Conservation (phyloP, 176 grass and related monocot genomes). For the Panicum miliaceum region DNA sequence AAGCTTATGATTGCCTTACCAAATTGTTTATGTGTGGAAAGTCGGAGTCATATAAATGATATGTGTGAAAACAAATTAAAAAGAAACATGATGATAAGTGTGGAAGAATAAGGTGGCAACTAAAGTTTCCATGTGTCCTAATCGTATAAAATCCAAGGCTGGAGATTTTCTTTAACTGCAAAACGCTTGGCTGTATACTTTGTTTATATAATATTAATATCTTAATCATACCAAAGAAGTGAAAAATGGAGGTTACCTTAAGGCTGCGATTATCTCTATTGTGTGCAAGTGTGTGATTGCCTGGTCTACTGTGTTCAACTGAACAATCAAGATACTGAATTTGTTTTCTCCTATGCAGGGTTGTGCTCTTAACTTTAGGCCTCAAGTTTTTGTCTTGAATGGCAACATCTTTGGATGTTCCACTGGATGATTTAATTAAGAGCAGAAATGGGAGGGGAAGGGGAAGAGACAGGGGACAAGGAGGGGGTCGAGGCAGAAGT, state of each 20-base stretch:
- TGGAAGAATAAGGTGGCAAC: neutral
- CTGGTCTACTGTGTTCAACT: neutral
- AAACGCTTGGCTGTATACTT: neutral
- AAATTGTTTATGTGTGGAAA: neutral
- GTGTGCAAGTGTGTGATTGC: neutral
- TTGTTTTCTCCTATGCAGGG: conserved; percentile 41
- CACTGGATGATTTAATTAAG: conserved; percentile 89
- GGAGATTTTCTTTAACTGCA: neutral
- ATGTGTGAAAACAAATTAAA: no score
- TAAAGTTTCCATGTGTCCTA: neutral
- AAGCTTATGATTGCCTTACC: neutral
- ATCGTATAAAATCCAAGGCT: conserved; percentile 7
- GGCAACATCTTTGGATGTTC: conserved; percentile 70
- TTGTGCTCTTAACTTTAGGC: conserved; percentile 29
- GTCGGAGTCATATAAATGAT: no score
- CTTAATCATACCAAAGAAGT: conserved; percentile 1
- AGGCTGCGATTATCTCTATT: neutral
- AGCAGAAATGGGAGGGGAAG: conserved; percentile 72
- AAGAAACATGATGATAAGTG: neutral
- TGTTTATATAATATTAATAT: neutral
- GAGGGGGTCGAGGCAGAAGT: conserved; percentile 51
- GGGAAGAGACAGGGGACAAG: conserved; percentile 65
- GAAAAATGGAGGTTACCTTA: neutral
- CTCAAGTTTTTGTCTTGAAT: conserved; percentile 44
- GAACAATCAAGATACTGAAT: conserved; percentile 11